Percentiles rank a stretch among this genome's conserved stretches.
Conservation (phyloP, 1,139 yeast genomes). For the Citeromyces siamensis region DNA sequence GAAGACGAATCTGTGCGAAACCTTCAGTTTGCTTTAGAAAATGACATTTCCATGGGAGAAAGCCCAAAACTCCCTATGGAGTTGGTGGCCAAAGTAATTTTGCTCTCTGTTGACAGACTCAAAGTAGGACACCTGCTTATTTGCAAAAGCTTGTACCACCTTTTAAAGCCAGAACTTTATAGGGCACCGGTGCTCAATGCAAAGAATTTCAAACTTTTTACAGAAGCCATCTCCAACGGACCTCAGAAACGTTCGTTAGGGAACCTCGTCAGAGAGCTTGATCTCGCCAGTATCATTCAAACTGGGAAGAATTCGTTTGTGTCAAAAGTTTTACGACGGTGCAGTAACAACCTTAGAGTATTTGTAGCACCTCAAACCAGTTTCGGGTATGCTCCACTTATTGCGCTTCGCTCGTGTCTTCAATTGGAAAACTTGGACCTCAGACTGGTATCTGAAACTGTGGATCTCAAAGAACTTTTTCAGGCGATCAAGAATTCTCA, state of each 20-base stretch:
- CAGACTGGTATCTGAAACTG: constrained; percentile 85
- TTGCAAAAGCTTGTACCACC: constrained; percentile 44
- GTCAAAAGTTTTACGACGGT: constrained; percentile 67
- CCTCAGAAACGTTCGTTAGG: constrained; percentile 26
- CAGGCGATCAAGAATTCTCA: constrained; percentile 54
- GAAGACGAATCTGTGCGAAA: constrained; percentile 10
- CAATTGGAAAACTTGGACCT: constrained; percentile 58
- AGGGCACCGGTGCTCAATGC: constrained; percentile 48
- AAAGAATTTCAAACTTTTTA: constrained; percentile 59
- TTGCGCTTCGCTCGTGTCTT: constrained; percentile 62
- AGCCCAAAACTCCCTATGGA: constrained; percentile 38
- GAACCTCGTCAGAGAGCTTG: constrained; percentile 38
- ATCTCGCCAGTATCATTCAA: constrained; percentile 71
- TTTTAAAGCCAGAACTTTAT: constrained; percentile 55
- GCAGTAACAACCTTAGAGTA: constrained; percentile 45
- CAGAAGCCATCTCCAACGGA: constrained; percentile 42
- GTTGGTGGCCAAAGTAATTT: constrained; percentile 40
- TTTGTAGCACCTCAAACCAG: constrained; percentile 93
- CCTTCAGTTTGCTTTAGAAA: constrained; percentile 15
- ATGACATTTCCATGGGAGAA: constrained; percentile 1
- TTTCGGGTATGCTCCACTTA: constrained; percentile 82
- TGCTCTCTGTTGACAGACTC: constrained; percentile 12
- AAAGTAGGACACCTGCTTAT: constrained; percentile 17
- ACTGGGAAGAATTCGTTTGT: constrained; percentile 90
- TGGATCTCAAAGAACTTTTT: constrained; percentile 70